Percentiles rank a stretch among this genome's conserved stretches.
phyloP scores from a whole-genome alignment of 768 basidiomycete species.

The Imleria badia region DNA sequence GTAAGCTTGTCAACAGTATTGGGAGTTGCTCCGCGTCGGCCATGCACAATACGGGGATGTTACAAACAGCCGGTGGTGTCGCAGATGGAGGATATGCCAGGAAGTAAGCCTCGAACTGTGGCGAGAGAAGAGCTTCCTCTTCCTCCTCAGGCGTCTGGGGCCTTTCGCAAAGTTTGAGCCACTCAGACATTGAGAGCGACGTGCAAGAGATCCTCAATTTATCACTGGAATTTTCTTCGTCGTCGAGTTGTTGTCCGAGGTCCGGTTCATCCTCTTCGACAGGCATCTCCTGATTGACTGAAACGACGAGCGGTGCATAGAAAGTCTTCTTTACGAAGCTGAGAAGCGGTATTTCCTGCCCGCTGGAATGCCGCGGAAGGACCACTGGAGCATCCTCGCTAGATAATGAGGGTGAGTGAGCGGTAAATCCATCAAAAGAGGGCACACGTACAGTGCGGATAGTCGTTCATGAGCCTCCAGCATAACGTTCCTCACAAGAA shows the following conservation, averaged over 20 bases:
- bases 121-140: background rate
- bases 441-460: background rate
- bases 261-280: background rate
- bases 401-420: background rate
- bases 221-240: background rate
- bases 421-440: too few species aligned
- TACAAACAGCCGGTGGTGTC: background rate
- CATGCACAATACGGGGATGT: conserved; percentile 9
- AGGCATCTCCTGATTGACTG: background rate
- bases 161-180: background rate
- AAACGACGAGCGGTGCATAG: background rate
- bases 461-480: background rate
- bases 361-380: conserved; percentile 7
- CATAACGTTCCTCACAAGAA: conserved; percentile 4
- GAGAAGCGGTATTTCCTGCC: conserved; percentile 1
- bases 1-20: conserved; percentile 9
- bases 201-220: background rate
- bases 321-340: background rate
- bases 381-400: conserved; percentile 5
- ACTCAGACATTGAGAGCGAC: conserved; percentile 7
- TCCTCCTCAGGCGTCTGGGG: background rate
- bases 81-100: background rate
- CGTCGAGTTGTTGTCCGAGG: background rate
- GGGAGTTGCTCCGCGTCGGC: conserved; percentile 3
- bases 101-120: conserved; percentile 3